A percentile compares a stretch with the other conserved stretches of the same genome.
Evolutionary conservation across 225 moss, liverwort and hornwort genomes (phyloP).

Genomic region (Asterella californica): DNA sequence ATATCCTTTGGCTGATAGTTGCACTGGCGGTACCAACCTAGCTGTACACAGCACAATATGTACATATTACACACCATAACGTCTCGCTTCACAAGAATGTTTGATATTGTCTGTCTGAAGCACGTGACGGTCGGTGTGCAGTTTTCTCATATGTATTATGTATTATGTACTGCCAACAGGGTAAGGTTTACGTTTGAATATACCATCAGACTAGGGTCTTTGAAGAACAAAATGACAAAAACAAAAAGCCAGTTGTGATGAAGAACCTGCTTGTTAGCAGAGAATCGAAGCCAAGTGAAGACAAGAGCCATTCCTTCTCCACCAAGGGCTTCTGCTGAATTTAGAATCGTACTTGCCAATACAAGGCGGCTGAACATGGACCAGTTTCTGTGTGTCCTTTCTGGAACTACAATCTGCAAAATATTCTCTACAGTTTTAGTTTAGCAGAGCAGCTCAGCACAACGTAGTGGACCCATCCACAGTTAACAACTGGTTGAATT

Average conservation of each 20-base stretch:
- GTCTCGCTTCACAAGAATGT: not conserved
- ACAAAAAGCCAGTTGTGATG: not conserved
- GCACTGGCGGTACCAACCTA: slow-evolving; percentile 33
- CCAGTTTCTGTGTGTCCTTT: slow-evolving; percentile 31
- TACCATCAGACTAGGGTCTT: not conserved
- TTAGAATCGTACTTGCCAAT: slow-evolving; percentile 25
- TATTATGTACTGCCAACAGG: not conserved
- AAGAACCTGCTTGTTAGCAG: slow-evolving; percentile 34
- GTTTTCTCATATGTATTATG: too few species aligned
- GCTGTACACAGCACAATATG: slow-evolving; percentile 18
- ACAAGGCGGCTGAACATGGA: slow-evolving; percentile 34
- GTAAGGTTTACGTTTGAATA: not conserved
- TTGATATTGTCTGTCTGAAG: too few species aligned
- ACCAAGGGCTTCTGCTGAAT: slow-evolving; percentile 31
- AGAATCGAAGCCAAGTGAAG: slow-evolving; percentile 35
- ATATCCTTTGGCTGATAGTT: slow-evolving; percentile 40
- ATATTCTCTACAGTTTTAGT: not conserved
- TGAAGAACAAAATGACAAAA: not conserved
- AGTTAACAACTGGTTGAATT: not conserved
- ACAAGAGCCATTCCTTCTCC: slow-evolving; percentile 32
- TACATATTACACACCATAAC: too few species aligned
- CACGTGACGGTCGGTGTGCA: too few species aligned
- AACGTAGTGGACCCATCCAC: not conserved
- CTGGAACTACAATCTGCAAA: slow-evolving; percentile 29
- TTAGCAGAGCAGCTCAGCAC: not conserved